Evolutionary conservation across 129 eudicot genomes (phyloP).

Genomic region (Dittrichia graveolens): DNA sequence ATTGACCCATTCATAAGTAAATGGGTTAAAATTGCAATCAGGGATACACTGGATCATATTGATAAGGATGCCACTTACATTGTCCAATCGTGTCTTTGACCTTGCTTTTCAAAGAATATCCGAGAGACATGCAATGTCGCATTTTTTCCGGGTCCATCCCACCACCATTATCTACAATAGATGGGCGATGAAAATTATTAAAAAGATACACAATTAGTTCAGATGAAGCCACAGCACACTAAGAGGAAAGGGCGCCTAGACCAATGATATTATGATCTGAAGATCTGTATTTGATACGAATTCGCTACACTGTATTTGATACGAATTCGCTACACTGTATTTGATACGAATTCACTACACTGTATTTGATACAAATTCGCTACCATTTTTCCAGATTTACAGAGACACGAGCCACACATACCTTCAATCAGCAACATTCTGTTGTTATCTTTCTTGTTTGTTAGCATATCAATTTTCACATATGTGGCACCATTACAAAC

Average conservation of each 20-base stretch:
- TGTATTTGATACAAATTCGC: no score
- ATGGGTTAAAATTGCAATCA: background rate
- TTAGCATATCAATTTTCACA: constrained; percentile 79
- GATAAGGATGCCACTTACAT: constrained; percentile 46
- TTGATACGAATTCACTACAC: no score
- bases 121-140: constrained; percentile 98
- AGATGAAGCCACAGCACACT: background rate
- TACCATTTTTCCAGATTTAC: no score
- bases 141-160: constrained; percentile 94
- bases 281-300: no score
- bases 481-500: constrained; percentile 85
- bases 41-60: background rate
- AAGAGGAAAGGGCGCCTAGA: background rate
- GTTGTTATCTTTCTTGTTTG: constrained; percentile 74
- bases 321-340: no score
- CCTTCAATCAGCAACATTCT: constrained; percentile 93
- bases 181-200: constrained; percentile 18
- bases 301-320: no score
- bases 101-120: constrained; percentile 93
- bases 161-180: constrained; percentile 80
- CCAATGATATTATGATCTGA: no score
- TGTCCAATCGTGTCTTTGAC: constrained; percentile 88
- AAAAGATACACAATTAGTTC: background rate
- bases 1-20: constrained; percentile 12
- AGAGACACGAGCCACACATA: constrained; percentile 24